phyloP scores from a whole-genome alignment of 371 early-diverging fungal species.

The Mortierella sp. region DNA sequence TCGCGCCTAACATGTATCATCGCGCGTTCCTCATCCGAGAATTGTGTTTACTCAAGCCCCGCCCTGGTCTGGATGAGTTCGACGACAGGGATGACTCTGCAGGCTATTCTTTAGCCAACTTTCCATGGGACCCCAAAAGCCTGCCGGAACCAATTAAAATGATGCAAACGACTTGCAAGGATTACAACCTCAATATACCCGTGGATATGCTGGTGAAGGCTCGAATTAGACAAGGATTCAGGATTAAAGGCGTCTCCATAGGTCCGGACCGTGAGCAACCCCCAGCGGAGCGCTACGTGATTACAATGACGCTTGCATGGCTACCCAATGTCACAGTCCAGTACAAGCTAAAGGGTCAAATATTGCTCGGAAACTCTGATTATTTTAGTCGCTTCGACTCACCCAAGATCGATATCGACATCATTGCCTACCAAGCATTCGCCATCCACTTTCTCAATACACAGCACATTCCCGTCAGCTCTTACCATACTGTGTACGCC shows the following conservation, averaged over 20 bases:
- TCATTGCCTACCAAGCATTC: conserved; percentile 70
- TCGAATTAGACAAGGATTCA: conserved; percentile 88
- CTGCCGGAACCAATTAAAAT: conserved; percentile 81
- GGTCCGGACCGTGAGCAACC: conserved; percentile 36
- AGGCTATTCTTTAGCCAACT: conserved; percentile 60
- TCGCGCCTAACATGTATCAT: conserved; percentile 86
- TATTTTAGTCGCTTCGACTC: conserved; percentile 54
- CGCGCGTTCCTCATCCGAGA: conserved; percentile 75
- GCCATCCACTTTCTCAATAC: conserved; percentile 67
- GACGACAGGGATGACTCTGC: conserved; percentile 40
- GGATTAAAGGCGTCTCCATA: conserved; percentile 65
- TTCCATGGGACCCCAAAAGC: conserved; percentile 89
- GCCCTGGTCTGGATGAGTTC: conserved; percentile 45
- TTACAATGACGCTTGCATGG: conserved; percentile 66
- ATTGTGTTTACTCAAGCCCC: conserved; percentile 63
- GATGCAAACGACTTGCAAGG: conserved; percentile 79
- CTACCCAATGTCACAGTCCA: conserved; percentile 87
- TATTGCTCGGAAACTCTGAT: conserved; percentile 19
- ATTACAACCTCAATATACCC: conserved; percentile 74
- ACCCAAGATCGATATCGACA: conserved; percentile 67
- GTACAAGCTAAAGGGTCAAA: conserved; percentile 77
- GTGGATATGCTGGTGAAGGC: conserved; percentile 76
- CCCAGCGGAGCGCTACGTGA: conserved; percentile 42
- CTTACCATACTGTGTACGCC: conserved; percentile 65
- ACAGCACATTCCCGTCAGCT: conserved; percentile 55